Evolutionary conservation across 2,329 filamentous ascomycete genomes (phyloP).

Genomic region (Fusarium sp.): DNA sequence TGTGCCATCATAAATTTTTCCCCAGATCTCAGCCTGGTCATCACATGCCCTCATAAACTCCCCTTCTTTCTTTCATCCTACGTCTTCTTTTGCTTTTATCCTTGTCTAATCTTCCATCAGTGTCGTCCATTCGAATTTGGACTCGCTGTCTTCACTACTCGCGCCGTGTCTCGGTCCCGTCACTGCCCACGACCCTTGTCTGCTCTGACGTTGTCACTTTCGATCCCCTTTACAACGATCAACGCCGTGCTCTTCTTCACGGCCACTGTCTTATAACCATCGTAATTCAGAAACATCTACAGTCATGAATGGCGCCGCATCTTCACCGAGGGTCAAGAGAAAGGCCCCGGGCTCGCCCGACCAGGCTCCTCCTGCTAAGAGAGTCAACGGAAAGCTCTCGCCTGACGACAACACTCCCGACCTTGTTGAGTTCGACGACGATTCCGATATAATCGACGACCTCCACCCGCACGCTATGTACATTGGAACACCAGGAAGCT

Average conservation of each 20-base stretch:
- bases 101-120: conserved; percentile 27
- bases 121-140: conserved; percentile 36
- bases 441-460: conserved; percentile 61
- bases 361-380: conserved; percentile 54
- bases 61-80: conserved; percentile 42
- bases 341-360: conserved; percentile 64
- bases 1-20: conserved; percentile 48
- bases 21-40: conserved; percentile 49
- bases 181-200: conserved; percentile 42
- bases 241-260: conserved; percentile 25
- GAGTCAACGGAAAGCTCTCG: conserved; percentile 64
- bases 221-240: conserved; percentile 27
- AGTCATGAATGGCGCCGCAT: conserved; percentile 62
- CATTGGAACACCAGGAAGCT: conserved; percentile 57
- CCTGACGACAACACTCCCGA: conserved; percentile 67
- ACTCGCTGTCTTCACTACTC: conserved; percentile 48
- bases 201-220: conserved; percentile 32
- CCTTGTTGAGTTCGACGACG: conserved; percentile 57
- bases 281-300: conserved; percentile 16
- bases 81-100: conserved; percentile 20
- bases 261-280: conserved; percentile 9
- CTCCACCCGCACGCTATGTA: conserved; percentile 55
- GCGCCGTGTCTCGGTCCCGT: conserved; percentile 33
- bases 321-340: conserved; percentile 64
- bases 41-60: conserved; percentile 53